Conservation (phyloP, 495 filamentous ascomycete species). For the Xylaria cubensis region DNA sequence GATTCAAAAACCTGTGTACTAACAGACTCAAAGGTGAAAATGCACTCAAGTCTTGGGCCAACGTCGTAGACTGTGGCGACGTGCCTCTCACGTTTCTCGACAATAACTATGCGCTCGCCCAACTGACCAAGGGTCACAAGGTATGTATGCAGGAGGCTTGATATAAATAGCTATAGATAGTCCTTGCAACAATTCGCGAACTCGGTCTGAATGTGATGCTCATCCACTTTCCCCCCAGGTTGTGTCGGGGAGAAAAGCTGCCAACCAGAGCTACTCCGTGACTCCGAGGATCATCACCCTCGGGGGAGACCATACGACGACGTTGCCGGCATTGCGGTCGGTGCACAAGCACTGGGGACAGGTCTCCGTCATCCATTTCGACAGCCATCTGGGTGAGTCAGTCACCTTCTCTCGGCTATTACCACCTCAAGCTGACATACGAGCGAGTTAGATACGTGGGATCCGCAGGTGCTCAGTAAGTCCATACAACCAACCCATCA, state of each 20-base stretch:
- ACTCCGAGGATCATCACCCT: constrained; percentile 68
- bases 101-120: constrained; percentile 75
- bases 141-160: constrained; percentile 19
- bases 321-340: constrained; percentile 65
- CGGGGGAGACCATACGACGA: constrained; percentile 71
- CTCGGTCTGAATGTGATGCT: neutral
- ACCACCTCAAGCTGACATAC: constrained; percentile 24
- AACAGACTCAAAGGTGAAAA: constrained; percentile 35
- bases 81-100: constrained; percentile 73
- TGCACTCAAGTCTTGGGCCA: constrained; percentile 65
- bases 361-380: constrained; percentile 75
- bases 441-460: constrained; percentile 73
- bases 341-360: constrained; percentile 71
- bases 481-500: neutral
- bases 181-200: constrained; percentile 20
- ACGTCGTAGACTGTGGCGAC: constrained; percentile 78
- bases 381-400: constrained; percentile 64
- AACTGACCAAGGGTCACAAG: constrained; percentile 69
- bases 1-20: neutral
- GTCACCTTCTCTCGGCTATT: neutral
- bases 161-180: neutral
- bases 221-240: constrained; percentile 26
- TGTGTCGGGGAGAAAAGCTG: constrained; percentile 45
- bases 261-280: constrained; percentile 39
- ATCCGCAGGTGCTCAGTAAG: constrained; percentile 61